Evolutionary conservation across 2,329 filamentous ascomycete genomes (phyloP).

Genomic region (Neophaeococcomyces aloes): DNA sequence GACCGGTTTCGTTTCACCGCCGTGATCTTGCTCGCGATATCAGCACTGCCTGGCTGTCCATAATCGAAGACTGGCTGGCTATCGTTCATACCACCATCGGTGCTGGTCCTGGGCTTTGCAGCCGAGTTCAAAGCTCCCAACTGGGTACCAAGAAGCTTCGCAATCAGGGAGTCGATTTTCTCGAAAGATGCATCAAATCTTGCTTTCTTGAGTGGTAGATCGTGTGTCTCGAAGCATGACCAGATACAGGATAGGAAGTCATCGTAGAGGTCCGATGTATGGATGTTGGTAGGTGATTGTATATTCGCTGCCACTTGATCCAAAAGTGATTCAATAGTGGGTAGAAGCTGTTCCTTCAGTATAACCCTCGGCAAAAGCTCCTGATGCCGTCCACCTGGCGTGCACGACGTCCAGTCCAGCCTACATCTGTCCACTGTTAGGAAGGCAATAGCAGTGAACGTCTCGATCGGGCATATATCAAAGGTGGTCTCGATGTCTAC

Average conservation of each 20-base stretch:
- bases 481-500: constrained; percentile 4
- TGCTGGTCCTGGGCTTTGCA: neutral
- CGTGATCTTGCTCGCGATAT: constrained; percentile 7
- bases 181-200: constrained; percentile 3
- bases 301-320: constrained; percentile 7
- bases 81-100: neutral
- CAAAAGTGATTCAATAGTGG: constrained; percentile 6
- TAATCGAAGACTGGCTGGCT: constrained; percentile 6
- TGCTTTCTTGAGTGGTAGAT: constrained; percentile 8
- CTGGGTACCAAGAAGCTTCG: neutral
- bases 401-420: constrained; percentile 7
- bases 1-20: constrained; percentile 5
- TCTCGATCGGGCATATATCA: constrained; percentile 7
- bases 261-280: constrained; percentile 8
- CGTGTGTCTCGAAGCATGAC: constrained; percentile 8
- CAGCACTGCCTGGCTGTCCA: constrained; percentile 1
- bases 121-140: constrained; percentile 2
- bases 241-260: constrained; percentile 6
- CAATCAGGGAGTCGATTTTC: constrained; percentile 5
- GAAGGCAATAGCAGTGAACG: constrained; percentile 6
- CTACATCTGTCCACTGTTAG: constrained; percentile 6
- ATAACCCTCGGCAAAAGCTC: constrained; percentile 5
- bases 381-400: constrained; percentile 5
- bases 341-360: constrained; percentile 5
- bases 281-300: constrained; percentile 1